Evolutionary conservation across 2,329 filamentous ascomycete species (phyloP).

Genomic region (Beauveria asiatica): DNA sequence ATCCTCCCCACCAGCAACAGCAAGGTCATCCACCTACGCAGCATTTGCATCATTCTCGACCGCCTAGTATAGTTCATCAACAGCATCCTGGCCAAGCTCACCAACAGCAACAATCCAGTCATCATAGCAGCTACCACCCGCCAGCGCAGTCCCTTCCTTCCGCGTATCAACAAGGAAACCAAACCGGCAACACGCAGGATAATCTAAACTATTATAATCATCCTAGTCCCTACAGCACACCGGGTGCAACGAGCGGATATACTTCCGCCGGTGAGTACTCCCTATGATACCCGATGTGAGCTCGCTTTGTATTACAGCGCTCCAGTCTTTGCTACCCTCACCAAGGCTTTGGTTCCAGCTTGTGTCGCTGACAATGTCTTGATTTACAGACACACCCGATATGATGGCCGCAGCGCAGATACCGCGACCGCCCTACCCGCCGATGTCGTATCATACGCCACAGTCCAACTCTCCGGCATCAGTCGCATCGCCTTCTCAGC

Average conservation of each 20-base stretch:
- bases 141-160: constrained; percentile 56
- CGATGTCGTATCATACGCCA: constrained; percentile 84
- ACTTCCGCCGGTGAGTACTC: constrained; percentile 68
- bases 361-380: constrained; percentile 3
- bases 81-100: constrained; percentile 61
- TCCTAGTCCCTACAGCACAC: constrained; percentile 73
- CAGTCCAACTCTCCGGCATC: constrained; percentile 93
- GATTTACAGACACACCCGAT: constrained; percentile 45
- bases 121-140: constrained; percentile 55
- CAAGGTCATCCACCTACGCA: constrained; percentile 61
- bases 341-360: neutral
- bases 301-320: neutral
- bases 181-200: constrained; percentile 57
- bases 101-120: constrained; percentile 43
- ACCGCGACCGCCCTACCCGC: constrained; percentile 76
- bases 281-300: neutral
- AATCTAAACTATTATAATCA: constrained; percentile 65
- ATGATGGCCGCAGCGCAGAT: constrained; percentile 59
- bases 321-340: neutral
- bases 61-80: constrained; percentile 65
- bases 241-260: constrained; percentile 75
- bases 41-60: constrained; percentile 62
- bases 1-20: constrained; percentile 61
- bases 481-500: constrained; percentile 78
- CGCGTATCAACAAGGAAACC: constrained; percentile 59